Evolutionary conservation across 2,329 filamentous ascomycete genomes (phyloP).

Genomic region (Trichoderma sp.): DNA sequence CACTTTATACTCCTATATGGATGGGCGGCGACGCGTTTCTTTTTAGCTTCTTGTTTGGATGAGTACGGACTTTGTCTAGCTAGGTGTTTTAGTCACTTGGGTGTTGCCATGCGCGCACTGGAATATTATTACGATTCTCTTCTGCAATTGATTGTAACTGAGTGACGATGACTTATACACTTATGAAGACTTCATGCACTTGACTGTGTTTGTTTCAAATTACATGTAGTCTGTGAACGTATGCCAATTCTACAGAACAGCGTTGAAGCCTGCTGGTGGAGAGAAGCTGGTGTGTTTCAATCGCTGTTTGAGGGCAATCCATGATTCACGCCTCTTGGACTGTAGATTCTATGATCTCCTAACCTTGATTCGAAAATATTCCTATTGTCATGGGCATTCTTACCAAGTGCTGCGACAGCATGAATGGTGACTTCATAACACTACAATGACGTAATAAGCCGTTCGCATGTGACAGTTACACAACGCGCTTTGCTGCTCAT

Average conservation of each 20-base stretch:
- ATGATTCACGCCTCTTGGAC: background rate
- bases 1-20: constrained; percentile 6
- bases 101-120: background rate
- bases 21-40: constrained; percentile 1
- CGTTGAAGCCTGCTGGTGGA: no score
- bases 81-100: constrained; percentile 7
- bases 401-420: background rate
- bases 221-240: no score
- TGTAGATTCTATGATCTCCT: background rate
- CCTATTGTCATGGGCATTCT: no score
- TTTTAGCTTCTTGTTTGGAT: background rate
- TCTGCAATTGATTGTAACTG: background rate
- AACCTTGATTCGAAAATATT: no score
- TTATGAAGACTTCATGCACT: no score
- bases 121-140: background rate
- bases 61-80: constrained; percentile 1
- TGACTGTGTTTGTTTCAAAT: background rate
- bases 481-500: background rate
- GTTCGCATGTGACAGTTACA: background rate
- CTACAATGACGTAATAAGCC: background rate
- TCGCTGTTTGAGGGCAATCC: no score
- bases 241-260: no score
- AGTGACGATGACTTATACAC: background rate
- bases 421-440: background rate
- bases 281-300: no score